Evolutionary conservation across 306 rosid species (phyloP).

Genomic region (Prunus kanzakura): DNA sequence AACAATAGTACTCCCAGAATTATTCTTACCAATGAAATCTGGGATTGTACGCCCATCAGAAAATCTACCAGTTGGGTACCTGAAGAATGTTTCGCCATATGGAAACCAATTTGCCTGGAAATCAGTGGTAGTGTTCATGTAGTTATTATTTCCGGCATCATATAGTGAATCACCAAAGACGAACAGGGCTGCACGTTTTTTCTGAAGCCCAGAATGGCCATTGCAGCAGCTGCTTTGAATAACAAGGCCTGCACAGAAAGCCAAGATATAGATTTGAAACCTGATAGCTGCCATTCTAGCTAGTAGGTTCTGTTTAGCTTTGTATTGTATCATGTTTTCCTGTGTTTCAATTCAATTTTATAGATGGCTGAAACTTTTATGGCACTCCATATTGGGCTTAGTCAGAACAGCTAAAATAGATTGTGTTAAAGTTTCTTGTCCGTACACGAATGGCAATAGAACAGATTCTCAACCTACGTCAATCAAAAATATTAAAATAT

Average conservation of each 20-base stretch:
- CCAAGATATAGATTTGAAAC: not conserved
- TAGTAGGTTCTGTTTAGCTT: not conserved
- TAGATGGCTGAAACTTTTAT: not conserved
- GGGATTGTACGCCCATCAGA: constrained; percentile 42
- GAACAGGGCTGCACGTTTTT: constrained; percentile 24
- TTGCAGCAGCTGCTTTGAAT: not conserved
- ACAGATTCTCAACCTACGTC: too few species aligned
- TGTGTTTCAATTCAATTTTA: not conserved
- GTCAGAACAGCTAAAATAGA: too few species aligned
- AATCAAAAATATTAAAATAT: too few species aligned
- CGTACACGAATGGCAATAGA: too few species aligned
- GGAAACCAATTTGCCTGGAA: constrained; percentile 28
- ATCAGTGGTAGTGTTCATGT: constrained; percentile 24
- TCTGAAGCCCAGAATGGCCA: not conserved
- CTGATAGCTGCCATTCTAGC: not conserved
- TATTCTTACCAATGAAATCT: constrained; percentile 38
- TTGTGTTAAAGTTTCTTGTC: too few species aligned
- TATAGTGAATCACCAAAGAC: constrained; percentile 36
- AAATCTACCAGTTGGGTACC: constrained; percentile 43
- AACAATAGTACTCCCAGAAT: not conserved
- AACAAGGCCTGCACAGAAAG: not conserved
- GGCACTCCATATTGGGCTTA: too few species aligned
- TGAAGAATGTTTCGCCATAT: constrained; percentile 46
- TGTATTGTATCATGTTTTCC: not conserved
- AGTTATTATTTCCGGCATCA: constrained; percentile 40